Conservation (phyloP, 2,329 filamentous ascomycete genomes). For the Beauveria sp. region DNA sequence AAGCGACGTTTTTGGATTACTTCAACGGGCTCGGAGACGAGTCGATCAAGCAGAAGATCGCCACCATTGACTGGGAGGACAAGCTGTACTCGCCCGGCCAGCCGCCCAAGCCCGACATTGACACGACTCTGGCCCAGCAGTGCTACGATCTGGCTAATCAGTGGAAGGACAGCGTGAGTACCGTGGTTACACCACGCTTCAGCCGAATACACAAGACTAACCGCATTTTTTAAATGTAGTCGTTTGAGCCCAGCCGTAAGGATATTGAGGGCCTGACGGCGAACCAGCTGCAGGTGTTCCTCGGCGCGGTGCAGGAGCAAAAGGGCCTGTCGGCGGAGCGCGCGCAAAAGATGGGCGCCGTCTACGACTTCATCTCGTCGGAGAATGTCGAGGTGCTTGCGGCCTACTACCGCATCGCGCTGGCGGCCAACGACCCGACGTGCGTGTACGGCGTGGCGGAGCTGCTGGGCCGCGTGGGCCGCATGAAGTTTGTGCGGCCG, state of each 20-base stretch:
- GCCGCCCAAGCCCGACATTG: constrained; percentile 84
- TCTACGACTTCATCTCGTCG: constrained; percentile 66
- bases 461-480: constrained; percentile 71
- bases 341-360: constrained; percentile 62
- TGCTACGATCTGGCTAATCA: constrained; percentile 77
- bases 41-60: constrained; percentile 55
- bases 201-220: background rate
- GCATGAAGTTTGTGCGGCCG: constrained; percentile 96
- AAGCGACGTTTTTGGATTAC: constrained; percentile 76
- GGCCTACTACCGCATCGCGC: constrained; percentile 71
- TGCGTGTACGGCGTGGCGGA: constrained; percentile 65
- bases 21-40: constrained; percentile 61
- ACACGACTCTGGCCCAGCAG: constrained; percentile 76
- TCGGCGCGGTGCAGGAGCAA: constrained; percentile 65
- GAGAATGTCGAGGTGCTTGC: constrained; percentile 81
- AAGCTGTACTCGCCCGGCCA: constrained; percentile 85
- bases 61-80: constrained; percentile 77
- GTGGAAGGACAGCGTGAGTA: constrained; percentile 59
- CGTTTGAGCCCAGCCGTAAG: constrained; percentile 54
- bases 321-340: constrained; percentile 56
- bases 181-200: constrained; percentile 6
- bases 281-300: constrained; percentile 87
- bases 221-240: constrained; percentile 25
- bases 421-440: constrained; percentile 62
- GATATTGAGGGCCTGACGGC: constrained; percentile 72